Evolutionary conservation across 495 filamentous ascomycete genomes (phyloP), one percentile per base, ranked within the genome.

Genomic region (Penicillium cosmopolitanum): DNA sequence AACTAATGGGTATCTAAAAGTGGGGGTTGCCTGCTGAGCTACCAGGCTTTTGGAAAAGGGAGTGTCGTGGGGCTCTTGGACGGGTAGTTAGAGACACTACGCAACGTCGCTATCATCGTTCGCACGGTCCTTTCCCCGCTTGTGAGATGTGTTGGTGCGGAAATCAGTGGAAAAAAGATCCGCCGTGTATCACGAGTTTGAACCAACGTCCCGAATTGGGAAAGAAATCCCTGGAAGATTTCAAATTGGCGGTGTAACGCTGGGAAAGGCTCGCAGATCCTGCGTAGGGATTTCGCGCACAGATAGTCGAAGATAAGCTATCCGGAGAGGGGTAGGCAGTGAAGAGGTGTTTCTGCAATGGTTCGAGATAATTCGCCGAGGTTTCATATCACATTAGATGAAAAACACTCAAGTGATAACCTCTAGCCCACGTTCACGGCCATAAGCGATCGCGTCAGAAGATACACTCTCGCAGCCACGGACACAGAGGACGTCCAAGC

Each of bases 401-500:
- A 5, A 13, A n/a, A 38, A 8, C 31, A 16, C 25, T 60, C 53
- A 66, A 15, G 50, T 66, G 4, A 74, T 35, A 7, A 80, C 69
- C 9, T 71, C 58, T 33, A 78, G 52, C 4, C 75, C 76, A 28
- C 51, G 66, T 5, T 62, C 61, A 3, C 73, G 71, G 15, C 71
- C 74, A 53, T 75, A 79, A 4, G 66, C 66, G 42, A 78, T 62
- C 5, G 76, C 76, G 65, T 80, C 76, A 1, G 66, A 66, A 11
- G 74, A 77, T 0, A 77, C 61, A 25, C 57, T 35, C 35, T 74
- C 70, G 40, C 77, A 80, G 5, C 67, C 71, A 11, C 47, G 65
- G 16, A 71, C 56, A 52, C 64, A 52, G 7, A 80, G 31, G 3
- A 60, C 53, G 15, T 76, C 67, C 15, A 78, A 53, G 9, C 59